Evolutionary conservation across 352 stramenopile genomes (phyloP), one percentile per base, ranked within the genome.

Genomic region (Pythium scleroteichum): DNA sequence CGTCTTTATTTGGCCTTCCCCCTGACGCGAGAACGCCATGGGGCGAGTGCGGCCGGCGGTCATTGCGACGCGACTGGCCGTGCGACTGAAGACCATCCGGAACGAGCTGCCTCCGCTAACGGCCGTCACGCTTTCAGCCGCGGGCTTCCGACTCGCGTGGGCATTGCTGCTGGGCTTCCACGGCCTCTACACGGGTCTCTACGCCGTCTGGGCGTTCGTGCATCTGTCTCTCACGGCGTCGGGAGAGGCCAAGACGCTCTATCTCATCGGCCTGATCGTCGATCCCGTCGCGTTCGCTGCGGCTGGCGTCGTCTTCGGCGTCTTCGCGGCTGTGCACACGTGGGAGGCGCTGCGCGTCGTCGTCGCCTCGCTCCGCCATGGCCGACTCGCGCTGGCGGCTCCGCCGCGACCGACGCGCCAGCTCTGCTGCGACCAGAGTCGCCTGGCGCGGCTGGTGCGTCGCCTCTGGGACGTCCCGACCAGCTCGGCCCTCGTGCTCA

Each of bases 121-220:
- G 2, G 24, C 4, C 22, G 24, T 38, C 8, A 33, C 3, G 9
- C 9, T 52, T 17, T 33, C 45, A 19, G 20, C 14, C 26, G 14
- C 22, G 10, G 16, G n/a, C 9, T 55, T 45, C 42, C 19, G 22
- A 4, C 49, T 57, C 50, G 32, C 10, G 10, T 46, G 50, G 32
- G 20, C 46, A 4, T 4, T 4, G 22, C 33, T 57, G 16, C 23
- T 45, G 8, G 6, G 19, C 19, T 47, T 57, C 20, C 50, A 57
- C 35, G n/a, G 8, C 29, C 9, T 57, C 19, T 57, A 32, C 35
- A 32, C 35, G 2, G 19, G 1, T 14, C n/a, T 45, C 20, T 57
- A 57, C 32, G 32, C 9, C 14, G 50, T 57, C 17, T 57, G 50
- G 50, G 50, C 50, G 3, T 57, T 35, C 16, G 32, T 47, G 17